These are phyloP conservation scores for Gamarada debralockiae DNA, from an alignment of 495 filamentous ascomycete species.

Conservation along the genomic window DNA sequence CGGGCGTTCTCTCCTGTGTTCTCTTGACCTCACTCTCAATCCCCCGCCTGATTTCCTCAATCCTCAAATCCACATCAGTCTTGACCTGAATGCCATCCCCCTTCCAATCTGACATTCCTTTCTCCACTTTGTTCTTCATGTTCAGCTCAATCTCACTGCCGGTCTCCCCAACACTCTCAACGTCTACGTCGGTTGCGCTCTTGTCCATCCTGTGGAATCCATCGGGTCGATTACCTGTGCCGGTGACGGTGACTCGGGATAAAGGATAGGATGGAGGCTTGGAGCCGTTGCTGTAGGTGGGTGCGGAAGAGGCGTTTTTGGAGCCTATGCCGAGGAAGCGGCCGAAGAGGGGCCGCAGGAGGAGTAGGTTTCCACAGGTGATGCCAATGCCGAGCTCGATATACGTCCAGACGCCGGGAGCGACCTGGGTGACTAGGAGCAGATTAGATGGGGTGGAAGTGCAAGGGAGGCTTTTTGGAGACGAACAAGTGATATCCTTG, in stretches of 20 bases:
- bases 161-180: neutral
- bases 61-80: constrained; percentile 7
- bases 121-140: neutral
- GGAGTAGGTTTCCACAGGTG: constrained; percentile 24
- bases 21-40: neutral
- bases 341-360: constrained; percentile 23
- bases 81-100: constrained; percentile 9
- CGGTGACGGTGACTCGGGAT: neutral
- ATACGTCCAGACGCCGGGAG: constrained; percentile 27
- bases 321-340: constrained; percentile 3
- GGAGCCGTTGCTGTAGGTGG: neutral
- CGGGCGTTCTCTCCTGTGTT: too few species aligned
- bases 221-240: neutral
- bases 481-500: constrained; percentile 11
- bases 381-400: constrained; percentile 30
- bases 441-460: neutral
- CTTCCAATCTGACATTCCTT: neutral
- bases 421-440: constrained; percentile 10
- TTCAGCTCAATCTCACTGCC: constrained; percentile 6
- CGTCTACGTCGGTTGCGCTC: neutral
- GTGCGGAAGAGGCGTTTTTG: neutral
- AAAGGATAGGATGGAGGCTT: neutral
- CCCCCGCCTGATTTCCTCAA: neutral
- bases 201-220: neutral
- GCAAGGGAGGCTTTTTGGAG: neutral